Base-by-base conservation (phyloP, 495 filamentous ascomycete genomes). In the Hypoxylon crocopeplum region DNA sequence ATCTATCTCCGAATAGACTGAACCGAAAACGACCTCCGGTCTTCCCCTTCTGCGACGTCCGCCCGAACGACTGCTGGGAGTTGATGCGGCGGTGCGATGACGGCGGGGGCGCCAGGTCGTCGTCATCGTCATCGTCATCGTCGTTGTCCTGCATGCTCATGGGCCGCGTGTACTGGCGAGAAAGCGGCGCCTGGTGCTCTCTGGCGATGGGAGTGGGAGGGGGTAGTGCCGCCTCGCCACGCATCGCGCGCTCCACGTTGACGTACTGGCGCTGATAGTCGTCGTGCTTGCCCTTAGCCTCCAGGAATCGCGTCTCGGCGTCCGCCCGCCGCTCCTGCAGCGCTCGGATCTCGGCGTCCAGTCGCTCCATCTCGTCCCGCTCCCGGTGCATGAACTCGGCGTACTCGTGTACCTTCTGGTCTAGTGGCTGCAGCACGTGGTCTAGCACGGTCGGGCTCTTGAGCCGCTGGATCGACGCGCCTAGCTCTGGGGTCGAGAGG, bases 31-130 rank as follows among this genome's bases (percentile, higher is more conserved):
- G 64, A n/a, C 65, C 59, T 13, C 66, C 66, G 11, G 46, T 36
- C 17, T 22, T 54, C 32, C 56, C 46, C 57, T 68, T 68, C 33
- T 68, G 68, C 12, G 68, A 70, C 1, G 50, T 44, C 15, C 65
- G 57, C 3, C 68, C 59, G 25, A 70, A 70, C 1, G 68, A 70
- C 45, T 70, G 68, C 50, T 70, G 68, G n/a, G 68, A 70, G 32
- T 64, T 68, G 51, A 70, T 65, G 41, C 68, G 68, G 7, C 65
- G 53, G 11, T 64, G 55, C 7, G 67, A 47, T 1, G 57, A 60
- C 17, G 53, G 62, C 19, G 68, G 61, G 2, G 65, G 68, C 25
- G 16, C 48, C 12, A 59, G 11, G 54, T 53, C 48, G 7, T 66
- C 61, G 7, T 68, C 68, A 1, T 69, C 58, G 12, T 62, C 60